These are phyloP conservation scores for Primulina tabacum DNA, from an alignment of 257 asterid species.

Conservation along the genomic window DNA sequence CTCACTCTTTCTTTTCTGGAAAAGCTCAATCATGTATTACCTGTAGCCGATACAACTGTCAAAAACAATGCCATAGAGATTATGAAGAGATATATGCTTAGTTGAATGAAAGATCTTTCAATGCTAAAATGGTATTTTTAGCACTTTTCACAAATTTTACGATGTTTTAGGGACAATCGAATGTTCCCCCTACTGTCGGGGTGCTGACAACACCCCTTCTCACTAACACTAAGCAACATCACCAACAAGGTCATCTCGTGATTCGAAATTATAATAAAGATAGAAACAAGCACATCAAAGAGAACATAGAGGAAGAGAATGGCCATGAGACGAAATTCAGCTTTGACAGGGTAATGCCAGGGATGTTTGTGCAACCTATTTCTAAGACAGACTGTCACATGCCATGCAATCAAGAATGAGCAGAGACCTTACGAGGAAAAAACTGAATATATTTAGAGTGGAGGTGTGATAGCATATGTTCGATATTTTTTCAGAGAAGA, in stretches of 20 bases:
- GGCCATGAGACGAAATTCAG: slow-evolving; percentile 8
- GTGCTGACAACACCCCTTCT: not conserved
- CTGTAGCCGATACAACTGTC: not conserved
- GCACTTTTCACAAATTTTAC: not conserved
- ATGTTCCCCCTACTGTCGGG: not conserved
- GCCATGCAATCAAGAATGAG: not conserved
- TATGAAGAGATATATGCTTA: not conserved
- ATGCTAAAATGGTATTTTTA: not conserved
- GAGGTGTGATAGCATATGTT: not conserved
- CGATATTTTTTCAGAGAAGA: not conserved
- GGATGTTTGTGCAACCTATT: not conserved
- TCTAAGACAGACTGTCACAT: not conserved
- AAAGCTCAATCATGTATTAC: not conserved
- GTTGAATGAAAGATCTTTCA: not conserved
- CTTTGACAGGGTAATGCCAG: not conserved
- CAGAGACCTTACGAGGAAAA: not conserved
- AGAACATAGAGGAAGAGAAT: not conserved
- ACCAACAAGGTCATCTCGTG: not conserved
- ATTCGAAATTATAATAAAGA: not conserved
- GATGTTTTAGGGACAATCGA: not conserved
- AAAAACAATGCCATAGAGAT: not conserved
- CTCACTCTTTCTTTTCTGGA: no score
- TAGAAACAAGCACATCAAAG: not conserved
- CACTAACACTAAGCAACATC: not conserved
- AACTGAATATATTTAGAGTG: not conserved